Base-by-base conservation (phyloP, 2,329 filamentous ascomycete genomes). In the Cladophialophora psammophila region DNA sequence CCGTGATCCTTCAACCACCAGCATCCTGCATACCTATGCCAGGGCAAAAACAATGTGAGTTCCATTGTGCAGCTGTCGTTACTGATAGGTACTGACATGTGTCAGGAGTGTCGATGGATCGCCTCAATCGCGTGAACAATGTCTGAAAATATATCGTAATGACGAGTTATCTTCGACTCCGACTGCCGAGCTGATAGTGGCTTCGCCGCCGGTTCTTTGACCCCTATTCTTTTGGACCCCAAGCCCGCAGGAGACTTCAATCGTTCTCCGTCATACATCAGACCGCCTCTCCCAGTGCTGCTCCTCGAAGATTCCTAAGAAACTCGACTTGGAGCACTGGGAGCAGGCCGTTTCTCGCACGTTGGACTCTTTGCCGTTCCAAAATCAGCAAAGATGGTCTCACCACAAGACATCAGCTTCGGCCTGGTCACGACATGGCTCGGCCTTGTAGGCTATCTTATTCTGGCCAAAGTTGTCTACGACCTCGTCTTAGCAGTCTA, bases 401-500 rank as follows among this genome's bases (percentile, higher is more conserved):
- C 31, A 18, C 62, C 57, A 13, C 34, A 65, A 53, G 65, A 68
- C 15, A n/a, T 67, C 32, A 66, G 54, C 5, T 60, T 60, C 42
- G 54, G 60, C 34, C 45, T 67, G n/a, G 20, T 55, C 20, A 64
- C 52, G n/a, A 67, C 67, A 62, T 69, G 64, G 67, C 53, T 53
- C 15, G 42, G 54, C 12, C 50, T 69, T 3, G 20, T 56, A n/a
- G 60, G 52, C 45, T 66, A 63, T n/a, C 64, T 66, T n/a, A 26
- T 69, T 31, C 18, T 63, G 35, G 55, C 59, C 18, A 68, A 66
- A 12, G 10, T 68, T 55, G 42, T 26, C 7, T 57, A 66, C 52
- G 64, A 64, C 35, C 12, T 69, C n/a, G 20, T n/a, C n/a, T 12
- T 68, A 5, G 65, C 67, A 2, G 40, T 69, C 18, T 69, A 69